Evolutionary conservation across 2,329 filamentous ascomycete genomes (phyloP), one percentile per base, ranked within the genome.

Genomic region (Clonostachys rhizophaga): DNA sequence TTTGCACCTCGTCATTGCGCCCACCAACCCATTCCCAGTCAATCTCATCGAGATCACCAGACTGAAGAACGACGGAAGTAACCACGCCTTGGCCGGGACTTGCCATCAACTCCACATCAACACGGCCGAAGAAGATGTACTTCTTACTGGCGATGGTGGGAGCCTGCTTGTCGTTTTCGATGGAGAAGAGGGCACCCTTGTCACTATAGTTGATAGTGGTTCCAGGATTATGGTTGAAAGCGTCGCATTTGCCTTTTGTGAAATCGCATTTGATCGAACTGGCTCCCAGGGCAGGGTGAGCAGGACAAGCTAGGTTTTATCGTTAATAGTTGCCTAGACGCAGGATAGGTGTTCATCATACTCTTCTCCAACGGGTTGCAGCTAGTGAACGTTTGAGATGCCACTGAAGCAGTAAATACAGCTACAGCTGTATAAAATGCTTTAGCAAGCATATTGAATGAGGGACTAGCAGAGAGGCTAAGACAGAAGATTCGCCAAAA

Each of bases 61-160:
- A 96, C 72, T 95, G 87, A 53, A 97, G 74, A 37, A 97, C 89
- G 39, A 89, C 78, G 54, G 87, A 91, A 70, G 90, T 96, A 52
- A 97, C 88, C 53, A 97, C 87, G 55, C 94, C 94, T 6, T 74
- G 74, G 40, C 92, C 94, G 4, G 86, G 79, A 20, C 92, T 86
- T 35, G 87, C 86, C 67, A 91, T 86, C 61, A 95, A 72, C 24
- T 80, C 81, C 50, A 90, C 82, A 46, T 95, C 87, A 56, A 96
- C 81, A 60, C 84, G 84, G 52, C 94, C 94, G 66, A 96, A 97
- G 87, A 97, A 96, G 66, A 97, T 89, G 76, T 95, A 97, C 78
- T 91, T 91, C 59, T 83, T 76, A 47, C 79, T 81, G 59, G 75
- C 77, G 67, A 95, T 90, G 34, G 87, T 89, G 36, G 89, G 85